These are phyloP conservation scores for Boletus sp. DNA, from an alignment of 768 basidiomycete genomes.

Conservation along the genomic window DNA sequence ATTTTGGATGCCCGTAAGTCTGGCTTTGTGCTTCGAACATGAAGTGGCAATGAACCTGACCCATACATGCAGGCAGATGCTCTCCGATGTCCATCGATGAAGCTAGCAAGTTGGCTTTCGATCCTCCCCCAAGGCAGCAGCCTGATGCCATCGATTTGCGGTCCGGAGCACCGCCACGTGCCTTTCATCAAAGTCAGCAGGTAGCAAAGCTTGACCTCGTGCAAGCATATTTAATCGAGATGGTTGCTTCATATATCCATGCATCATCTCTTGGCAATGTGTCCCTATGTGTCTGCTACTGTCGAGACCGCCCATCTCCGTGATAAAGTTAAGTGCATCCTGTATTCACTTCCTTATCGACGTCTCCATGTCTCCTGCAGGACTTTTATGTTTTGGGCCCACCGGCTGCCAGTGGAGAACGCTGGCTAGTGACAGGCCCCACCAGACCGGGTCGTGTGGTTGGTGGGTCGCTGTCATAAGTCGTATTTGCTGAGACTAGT, in stretches of 20 bases:
- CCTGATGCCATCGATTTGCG: conserved; percentile 7
- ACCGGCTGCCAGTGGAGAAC: background rate
- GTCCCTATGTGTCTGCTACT: too few species aligned
- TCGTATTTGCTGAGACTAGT: background rate
- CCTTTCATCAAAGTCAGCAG: background rate
- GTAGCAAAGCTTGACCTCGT: background rate
- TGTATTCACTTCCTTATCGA: too few species aligned
- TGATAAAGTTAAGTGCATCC: background rate
- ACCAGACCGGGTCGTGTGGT: background rate
- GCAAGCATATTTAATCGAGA: background rate
- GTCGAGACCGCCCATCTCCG: conserved; percentile 3
- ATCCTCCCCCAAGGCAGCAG: background rate
- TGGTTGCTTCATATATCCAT: background rate
- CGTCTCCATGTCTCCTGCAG: background rate
- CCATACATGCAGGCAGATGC: background rate
- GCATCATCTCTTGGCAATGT: background rate
- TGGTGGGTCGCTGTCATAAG: background rate
- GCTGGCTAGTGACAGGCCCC: background rate
- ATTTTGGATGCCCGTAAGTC: conserved; percentile 3
- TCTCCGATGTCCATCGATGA: background rate
- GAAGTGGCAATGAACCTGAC: background rate
- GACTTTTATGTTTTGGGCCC: background rate
- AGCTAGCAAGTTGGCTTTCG: background rate
- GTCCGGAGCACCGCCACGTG: conserved; percentile 9
- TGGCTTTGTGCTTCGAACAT: background rate